phyloP scores from a whole-genome alignment of 768 basidiomycete genomes.

The Cubamyces sp. region DNA sequence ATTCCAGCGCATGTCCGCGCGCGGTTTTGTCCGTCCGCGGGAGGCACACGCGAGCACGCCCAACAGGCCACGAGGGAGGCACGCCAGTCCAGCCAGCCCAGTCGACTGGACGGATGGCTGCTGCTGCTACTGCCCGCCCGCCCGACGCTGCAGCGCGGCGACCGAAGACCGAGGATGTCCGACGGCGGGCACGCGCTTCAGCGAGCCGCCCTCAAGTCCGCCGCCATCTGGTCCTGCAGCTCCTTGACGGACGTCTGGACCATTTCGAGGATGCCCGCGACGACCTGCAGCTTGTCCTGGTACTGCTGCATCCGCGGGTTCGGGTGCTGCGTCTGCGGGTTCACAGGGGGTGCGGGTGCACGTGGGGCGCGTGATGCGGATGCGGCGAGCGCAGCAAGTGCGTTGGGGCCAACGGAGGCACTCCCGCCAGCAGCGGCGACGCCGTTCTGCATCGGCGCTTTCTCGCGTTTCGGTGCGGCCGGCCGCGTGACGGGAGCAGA shows the following conservation, averaged over 20 bases:
- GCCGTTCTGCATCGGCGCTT: conserved; percentile 21
- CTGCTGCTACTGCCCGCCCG: neutral
- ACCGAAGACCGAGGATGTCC: neutral
- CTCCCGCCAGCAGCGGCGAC: conserved; percentile 13
- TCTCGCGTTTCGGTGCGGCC: conserved; percentile 13
- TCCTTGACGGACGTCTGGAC: conserved; percentile 24
- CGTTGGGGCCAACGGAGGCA: conserved; percentile 9
- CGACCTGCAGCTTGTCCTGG: conserved; percentile 24
- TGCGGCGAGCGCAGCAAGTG: conserved; percentile 23
- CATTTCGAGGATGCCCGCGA: conserved; percentile 25
- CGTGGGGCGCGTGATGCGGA: conserved; percentile 25
- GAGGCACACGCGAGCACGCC: conserved; percentile 3
- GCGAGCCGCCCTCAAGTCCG: conserved; percentile 11
- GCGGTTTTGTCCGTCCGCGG: conserved; percentile 19
- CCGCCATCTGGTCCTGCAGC: conserved; percentile 23
- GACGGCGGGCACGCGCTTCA: neutral
- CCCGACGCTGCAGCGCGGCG: neutral
- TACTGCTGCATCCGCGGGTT: conserved; percentile 17
- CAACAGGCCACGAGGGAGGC: neutral
- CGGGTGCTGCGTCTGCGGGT: neutral
- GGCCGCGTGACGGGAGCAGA: conserved; percentile 15
- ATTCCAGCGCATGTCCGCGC: conserved; percentile 12
- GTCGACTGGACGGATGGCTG: too few species aligned
- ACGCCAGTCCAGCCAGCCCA: neutral
- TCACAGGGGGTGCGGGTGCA: conserved; percentile 10